Evolutionary conservation across 1,284 basidiomycete genomes (phyloP), one percentile per base, ranked within the genome.

Genomic region (Thecaphora thlaspeos): DNA sequence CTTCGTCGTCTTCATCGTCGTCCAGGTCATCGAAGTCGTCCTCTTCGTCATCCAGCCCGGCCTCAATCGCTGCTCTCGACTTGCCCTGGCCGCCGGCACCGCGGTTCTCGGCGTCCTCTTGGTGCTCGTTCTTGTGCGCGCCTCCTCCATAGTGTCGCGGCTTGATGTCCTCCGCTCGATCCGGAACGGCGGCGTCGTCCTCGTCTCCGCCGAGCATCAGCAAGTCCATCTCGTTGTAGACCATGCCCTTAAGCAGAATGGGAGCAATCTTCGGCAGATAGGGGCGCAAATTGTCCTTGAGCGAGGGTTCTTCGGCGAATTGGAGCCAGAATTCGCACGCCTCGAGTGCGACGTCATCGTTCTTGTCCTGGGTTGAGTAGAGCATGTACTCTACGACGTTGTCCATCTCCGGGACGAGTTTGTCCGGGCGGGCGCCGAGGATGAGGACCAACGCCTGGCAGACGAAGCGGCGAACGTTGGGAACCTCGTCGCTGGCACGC

Each of bases 251-350:
- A 58, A 99, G 83, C 26, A 99, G 82, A 15, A 96, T 88, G 0
- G 95, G 95, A 0, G 90, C 91, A 41, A 99, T 88, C 69, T 89
- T 89, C 38, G 82, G 84, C 10, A 99, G 83, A 61, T 93, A 85
- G 0, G 91, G 92, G 50, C 87, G 86, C 26, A 99, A 82, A 78
- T 89, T 90, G 15, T 86, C 85, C 17, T 87, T 86, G 23, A 98
- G 83, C 45, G 90, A 87, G 15, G 87, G 86, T 74, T 97, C 91
- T 79, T 99, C 95, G 17, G 95, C 92, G 75, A 99, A 98, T 1
- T 94, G 96, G 61, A 99, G 84, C 95, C 95, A 98, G 80, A 99
- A 98, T 82, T 99, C 95, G 83, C 92, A 96, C 14, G 95, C 95
- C 81, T 95, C 91, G 43, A 80, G 66, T 22, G 74, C 72, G 30